Base-by-base conservation (phyloP, 768 basidiomycete genomes). In the Lentinula sp. region DNA sequence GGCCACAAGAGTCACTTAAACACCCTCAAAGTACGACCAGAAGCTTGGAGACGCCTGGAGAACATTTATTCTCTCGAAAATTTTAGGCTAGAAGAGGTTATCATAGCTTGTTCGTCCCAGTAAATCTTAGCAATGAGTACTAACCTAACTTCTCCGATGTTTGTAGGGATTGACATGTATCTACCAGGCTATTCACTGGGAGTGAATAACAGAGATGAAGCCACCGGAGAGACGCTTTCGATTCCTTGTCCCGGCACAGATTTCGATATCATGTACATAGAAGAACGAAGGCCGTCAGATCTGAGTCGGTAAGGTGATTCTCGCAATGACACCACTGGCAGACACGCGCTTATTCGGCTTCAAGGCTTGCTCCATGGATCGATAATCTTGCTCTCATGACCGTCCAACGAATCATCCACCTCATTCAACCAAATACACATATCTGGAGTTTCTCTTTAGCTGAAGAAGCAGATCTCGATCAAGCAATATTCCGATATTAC, bases 11-110 rank as follows among this genome's bases (percentile, higher is more conserved):
- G 78, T 65, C 80, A 83, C 66, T 52, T 66, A 53, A 83, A 84
- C 64, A 59, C 67, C 33, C 71, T 81, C 20, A 66, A 72, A 62
- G 70, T 84, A 57, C 76, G 73, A 23, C 79, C 81, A 9, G 81
- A 83, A 57, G 62, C 69, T 9, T 82, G 81, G 71, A 76, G 86
- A 63, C 75, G 72, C 60, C 71, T 90, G n/a, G 81, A 83, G 65
- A 69, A 66, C 28, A 82, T 86, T 18, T 73, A 77, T 35, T 62
- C 63, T 8, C 67, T 82, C 57, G 57, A 69, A 13, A 62, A 71
- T 6, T 43, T 50, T 4, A 64, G 62, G 0, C 71, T 85, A 42
- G 64, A 70, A 41, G 67, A 73, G 18, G 63, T 68, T 15, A 70
- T 78, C 3, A 67, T 62, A 23, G 66, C 71, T 37, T 84, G 83